Evolutionary conservation across 176 grass and related monocot genomes (phyloP), one percentile per base, ranked within the genome.

Genomic region (Triticum monococcum): DNA sequence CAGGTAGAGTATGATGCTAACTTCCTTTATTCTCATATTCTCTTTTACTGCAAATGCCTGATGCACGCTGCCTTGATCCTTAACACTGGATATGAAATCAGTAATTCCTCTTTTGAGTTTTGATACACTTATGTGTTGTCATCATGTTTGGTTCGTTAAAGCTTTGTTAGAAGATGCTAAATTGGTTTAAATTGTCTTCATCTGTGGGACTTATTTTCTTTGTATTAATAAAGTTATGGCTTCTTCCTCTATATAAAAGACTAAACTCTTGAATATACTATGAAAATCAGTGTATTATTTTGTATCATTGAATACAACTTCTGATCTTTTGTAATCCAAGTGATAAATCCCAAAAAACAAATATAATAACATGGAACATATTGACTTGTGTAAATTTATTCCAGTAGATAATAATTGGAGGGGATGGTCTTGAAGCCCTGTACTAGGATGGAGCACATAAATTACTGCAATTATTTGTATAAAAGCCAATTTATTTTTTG

Each of bases 1-100:
- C 94, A 85, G 97, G 97, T 99, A 89, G 54, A 56, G 23, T 79
- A 64, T 67, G 43, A 52, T 45, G 43, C 24, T 48, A 18, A 35
- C 28, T 80, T 81, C 30, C 45, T 67, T 45, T 72, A 5, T 78
- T 63, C 76, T 77, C 50, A 35, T 71, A 68, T 87, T 62, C 59
- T 50, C 13, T 79, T 83, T 85, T 14, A 56, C 54, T 94, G 62
- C 22, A 9, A 3, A 9, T 85, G 38, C 24, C 23, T 4, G 2
- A 8, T 77, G 18, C 20, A 70, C 73, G n/a, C 60, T 90, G 25
- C 60, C 18, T 60, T 64, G 24, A 80, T 81, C 70, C 61, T 75
- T 18, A 52, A 30, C 36, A 71, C 5, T 79, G 46, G 59, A 83
- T 79, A 14, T 24, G 16, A 74, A 81, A 80, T 68, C 30, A 84